Evolutionary conservation across 305 asterid species (phyloP), one percentile per base, ranked within the genome.

Genomic region (Striga hermonthica): DNA sequence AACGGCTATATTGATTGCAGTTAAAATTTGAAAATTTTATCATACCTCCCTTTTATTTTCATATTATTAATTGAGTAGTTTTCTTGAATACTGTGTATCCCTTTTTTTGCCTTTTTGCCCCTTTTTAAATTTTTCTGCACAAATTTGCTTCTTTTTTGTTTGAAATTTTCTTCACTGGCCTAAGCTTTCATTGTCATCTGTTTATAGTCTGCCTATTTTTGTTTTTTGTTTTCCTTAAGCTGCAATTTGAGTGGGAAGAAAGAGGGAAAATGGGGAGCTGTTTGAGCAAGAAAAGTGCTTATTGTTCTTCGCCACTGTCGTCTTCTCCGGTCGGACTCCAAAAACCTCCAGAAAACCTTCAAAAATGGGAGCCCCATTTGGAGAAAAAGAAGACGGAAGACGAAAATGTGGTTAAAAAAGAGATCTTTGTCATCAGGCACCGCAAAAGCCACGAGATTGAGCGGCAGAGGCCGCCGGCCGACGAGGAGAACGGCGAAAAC

Each of bases 201-300:
- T 22, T 22, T 22, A n/a, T n/a, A 22, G 31, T 22, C 31, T 22
- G 31, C 31, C 31, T 22, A 22, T 22, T 22, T 22, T 22, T 22
- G 31, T 22, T 22, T 22, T 22, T n/a, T n/a, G n/a, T n/a, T 22
- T 22, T 22, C 31, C 31, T 22, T 22, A 22, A 22, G 31, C 57
- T 16, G 35, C 57, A 9, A 13, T 52, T 16, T 22, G 31, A 8
- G 16, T 14, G 50, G 60, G 78, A 22, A 64, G 6, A 2, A 22
- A 13, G 13, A 41, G 3, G 8, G 6, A 77, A 67, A 80, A 93
- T 93, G 98, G 98, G 98, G 15, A 71, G 79, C 70, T 93, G 98
- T 78, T 84, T 86, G 50, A 93, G 98, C 85, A 93, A 90, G 92
- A 92, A 90, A 83, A 80, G 62, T 71, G 66, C 62, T 0, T 54